phyloP scores from a whole-genome alignment of 108 stramenopile species.

The Skeletonema potamos region DNA sequence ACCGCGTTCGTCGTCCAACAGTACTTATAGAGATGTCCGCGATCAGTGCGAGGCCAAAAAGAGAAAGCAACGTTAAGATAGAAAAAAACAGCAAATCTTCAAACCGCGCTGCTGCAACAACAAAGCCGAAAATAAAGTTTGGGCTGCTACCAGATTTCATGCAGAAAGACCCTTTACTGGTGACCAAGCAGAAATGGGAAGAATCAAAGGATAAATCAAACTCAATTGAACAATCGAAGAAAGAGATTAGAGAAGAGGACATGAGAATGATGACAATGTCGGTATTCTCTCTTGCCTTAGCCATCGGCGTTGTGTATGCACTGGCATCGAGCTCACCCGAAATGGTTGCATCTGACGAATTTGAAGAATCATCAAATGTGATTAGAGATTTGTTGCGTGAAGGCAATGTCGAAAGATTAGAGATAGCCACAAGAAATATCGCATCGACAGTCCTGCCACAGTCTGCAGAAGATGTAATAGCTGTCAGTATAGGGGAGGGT shows the following conservation, averaged over 20 bases:
- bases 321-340: constrained; percentile 40
- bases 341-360: constrained; percentile 11
- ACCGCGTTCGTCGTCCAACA: background rate
- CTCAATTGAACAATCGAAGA: background rate
- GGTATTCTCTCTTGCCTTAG: constrained; percentile 28
- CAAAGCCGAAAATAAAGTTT: constrained; percentile 5
- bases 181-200: constrained; percentile 21
- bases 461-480: constrained; percentile 63
- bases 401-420: constrained; percentile 19
- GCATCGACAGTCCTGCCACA: constrained; percentile 56
- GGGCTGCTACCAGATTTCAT: constrained; percentile 34
- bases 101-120: background rate
- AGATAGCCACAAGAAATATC: constrained; percentile 48
- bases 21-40: background rate
- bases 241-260: background rate
- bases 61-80: background rate
- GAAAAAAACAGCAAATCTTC: background rate
- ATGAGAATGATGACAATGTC: constrained; percentile 57
- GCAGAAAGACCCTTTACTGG: constrained; percentile 29
- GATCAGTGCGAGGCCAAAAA: background rate
- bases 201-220: constrained; percentile 1
- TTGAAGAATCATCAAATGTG: constrained; percentile 14
- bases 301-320: constrained; percentile 42
- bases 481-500: constrained; percentile 72
- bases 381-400: constrained; percentile 15